phyloP scores from a whole-genome alignment of 75 land plant species.

The Chamaecyparis obtusa region DNA sequence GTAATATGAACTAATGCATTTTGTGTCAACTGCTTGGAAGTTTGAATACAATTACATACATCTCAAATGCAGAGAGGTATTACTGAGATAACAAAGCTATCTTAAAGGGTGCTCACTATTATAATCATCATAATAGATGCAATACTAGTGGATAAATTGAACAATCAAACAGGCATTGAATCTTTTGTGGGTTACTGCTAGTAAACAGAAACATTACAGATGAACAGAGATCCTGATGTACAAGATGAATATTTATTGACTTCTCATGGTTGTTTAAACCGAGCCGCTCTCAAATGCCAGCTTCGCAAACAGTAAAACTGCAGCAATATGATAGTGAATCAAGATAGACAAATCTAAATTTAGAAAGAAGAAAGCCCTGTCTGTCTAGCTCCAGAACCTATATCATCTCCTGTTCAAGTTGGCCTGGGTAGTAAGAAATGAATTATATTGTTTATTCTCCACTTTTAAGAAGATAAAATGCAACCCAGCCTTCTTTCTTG shows the following conservation, averaged over 20 bases:
- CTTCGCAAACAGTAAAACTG: not conserved
- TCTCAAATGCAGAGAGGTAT: constrained; percentile 1
- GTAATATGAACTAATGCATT: not conserved
- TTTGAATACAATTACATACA: not conserved
- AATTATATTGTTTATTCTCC: not conserved
- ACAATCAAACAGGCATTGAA: not conserved
- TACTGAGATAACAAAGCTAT: not conserved
- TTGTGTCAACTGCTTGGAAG: not conserved
- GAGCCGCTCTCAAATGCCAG: not conserved
- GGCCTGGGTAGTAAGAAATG: not conserved
- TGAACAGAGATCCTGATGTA: no score
- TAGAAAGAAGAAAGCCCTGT: not conserved
- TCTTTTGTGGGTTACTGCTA: not conserved
- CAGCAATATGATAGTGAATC: not conserved
- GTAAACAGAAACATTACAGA: not conserved
- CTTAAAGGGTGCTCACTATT: not conserved
- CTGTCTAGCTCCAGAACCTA: not conserved
- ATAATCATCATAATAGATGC: not conserved
- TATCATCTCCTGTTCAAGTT: not conserved
- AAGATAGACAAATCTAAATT: not conserved
- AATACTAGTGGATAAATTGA: no score
- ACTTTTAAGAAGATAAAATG: not conserved
- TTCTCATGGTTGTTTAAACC: no score
- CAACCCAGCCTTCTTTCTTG: not conserved
- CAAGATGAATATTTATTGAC: not conserved